Percentiles rank a stretch among this genome's conserved stretches.
phyloP scores from a whole-genome alignment of 306 rosid species.

The Abrus pulchellus region DNA sequence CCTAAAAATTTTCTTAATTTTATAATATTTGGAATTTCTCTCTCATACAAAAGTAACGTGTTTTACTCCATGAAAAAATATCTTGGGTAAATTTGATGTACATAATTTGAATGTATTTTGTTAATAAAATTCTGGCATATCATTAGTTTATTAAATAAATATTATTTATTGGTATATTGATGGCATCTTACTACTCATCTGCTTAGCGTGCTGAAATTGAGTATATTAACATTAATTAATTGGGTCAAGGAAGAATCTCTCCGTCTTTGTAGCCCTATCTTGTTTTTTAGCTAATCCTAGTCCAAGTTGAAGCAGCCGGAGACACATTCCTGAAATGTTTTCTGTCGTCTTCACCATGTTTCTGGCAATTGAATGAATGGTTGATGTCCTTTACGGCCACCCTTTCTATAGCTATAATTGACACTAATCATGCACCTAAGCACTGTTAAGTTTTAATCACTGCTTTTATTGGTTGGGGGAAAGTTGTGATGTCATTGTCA shows the following conservation, averaged over 20 bases:
- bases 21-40: neutral
- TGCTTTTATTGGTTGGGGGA: constrained; percentile 45
- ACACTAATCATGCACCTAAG: constrained; percentile 45
- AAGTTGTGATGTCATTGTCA: constrained; percentile 52
- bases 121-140: neutral
- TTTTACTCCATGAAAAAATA: neutral
- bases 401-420: constrained; percentile 18
- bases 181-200: neutral
- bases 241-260: neutral
- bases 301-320: constrained; percentile 42
- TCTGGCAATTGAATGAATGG: constrained; percentile 37
- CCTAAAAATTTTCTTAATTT: neutral
- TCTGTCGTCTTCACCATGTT: constrained; percentile 49
- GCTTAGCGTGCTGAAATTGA: neutral
- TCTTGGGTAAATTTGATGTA: neutral
- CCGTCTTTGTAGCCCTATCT: neutral
- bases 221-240: neutral
- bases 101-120: neutral
- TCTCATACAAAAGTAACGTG: neutral
- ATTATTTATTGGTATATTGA: neutral
- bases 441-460: constrained; percentile 44
- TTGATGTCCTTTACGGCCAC: neutral
- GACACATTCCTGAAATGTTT: constrained; percentile 47
- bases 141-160: neutral
- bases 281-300: constrained; percentile 26